Evolutionary conservation across 495 filamentous ascomycete genomes (phyloP), one percentile per base, ranked within the genome.

Genomic region (Stereocaulon alpinum): DNA sequence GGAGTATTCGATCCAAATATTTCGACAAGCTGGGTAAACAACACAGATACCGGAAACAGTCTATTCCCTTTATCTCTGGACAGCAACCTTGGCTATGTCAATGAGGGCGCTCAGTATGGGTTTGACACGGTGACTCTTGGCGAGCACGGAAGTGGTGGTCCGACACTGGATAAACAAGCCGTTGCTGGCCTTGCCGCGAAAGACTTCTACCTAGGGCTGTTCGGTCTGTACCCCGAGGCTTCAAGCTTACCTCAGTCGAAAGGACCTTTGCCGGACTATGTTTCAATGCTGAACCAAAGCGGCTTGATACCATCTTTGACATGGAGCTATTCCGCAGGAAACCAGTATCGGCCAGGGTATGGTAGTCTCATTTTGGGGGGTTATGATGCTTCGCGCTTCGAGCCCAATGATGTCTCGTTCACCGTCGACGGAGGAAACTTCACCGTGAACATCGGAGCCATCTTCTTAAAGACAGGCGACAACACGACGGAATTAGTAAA

Each of bases 321-420:
- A 9, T 84, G 73, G 71, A 74, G 73, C 48, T 83, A 82, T 65
- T 82, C 80, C 10, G 80, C 79, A 18, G 81, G 80, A 17, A 77
- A 76, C 15, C 71, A 71, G 43, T 82, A 83, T 62, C 75, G 75
- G 69, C 64, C 76, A 17, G 74, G 75, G 4, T 73, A 75, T 57
- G 75, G 71, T 14, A 77, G 74, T 47, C 67, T 84, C 7, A 79
- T 78, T 9, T 70, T 82, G 37, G 80, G 79, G 6, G 81, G 80
- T 1, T 84, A 80, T 62, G 80, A 84, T 60, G 59, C 69, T 6
- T 76, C 79, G 4, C 69, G 77, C n/a, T 80, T 79, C 61, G 66
- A 68, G 10, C 69, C 73, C 6, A 82, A 80, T 58, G 60, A 76
- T 54, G 65, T 78, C 27, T 69, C 69, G 4, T 79, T 82, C 59